A percentile compares a stretch with the other conserved stretches of the same genome.
Evolutionary conservation across 495 filamentous ascomycete species (phyloP).

Genomic region (Aspergillus bertholletiae): DNA sequence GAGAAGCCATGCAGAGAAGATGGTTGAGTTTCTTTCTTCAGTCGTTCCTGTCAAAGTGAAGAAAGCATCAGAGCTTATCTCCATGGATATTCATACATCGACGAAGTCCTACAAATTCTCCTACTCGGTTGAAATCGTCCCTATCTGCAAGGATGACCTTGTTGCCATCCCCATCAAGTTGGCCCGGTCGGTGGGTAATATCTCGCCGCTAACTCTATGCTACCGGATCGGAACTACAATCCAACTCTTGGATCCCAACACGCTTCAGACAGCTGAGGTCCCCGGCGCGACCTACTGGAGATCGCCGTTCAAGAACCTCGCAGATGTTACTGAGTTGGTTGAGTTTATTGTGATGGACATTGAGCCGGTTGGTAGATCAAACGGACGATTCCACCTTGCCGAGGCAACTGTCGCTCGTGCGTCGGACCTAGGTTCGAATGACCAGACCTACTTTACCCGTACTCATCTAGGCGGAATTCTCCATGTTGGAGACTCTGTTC

Average conservation of each 20-base stretch:
- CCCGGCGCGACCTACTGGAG: conserved; percentile 82
- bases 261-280: conserved; percentile 85
- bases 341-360: conserved; percentile 97
- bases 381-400: conserved; percentile 78
- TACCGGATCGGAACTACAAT: conserved; percentile 84
- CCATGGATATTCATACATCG: conserved; percentile 85
- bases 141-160: conserved; percentile 95
- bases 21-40: conserved; percentile 84
- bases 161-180: conserved; percentile 88
- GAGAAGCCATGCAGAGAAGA: conserved; percentile 87
- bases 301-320: conserved; percentile 74
- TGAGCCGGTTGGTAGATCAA: conserved; percentile 68
- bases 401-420: conserved; percentile 86
- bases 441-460: conserved; percentile 77
- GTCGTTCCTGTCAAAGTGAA: conserved; percentile 76
- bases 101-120: conserved; percentile 90
- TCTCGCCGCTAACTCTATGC: conserved; percentile 77
- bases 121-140: conserved; percentile 80
- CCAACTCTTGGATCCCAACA: conserved; percentile 85
- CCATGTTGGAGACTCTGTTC: conserved; percentile 83
- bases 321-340: conserved; percentile 78
- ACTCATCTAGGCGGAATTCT: conserved; percentile 88
- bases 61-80: conserved; percentile 89
- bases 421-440: conserved; percentile 84
- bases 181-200: conserved; percentile 81